Evolutionary conservation across 164 flowering plant genomes (phyloP).

Genomic region (Vitis rupestris): DNA sequence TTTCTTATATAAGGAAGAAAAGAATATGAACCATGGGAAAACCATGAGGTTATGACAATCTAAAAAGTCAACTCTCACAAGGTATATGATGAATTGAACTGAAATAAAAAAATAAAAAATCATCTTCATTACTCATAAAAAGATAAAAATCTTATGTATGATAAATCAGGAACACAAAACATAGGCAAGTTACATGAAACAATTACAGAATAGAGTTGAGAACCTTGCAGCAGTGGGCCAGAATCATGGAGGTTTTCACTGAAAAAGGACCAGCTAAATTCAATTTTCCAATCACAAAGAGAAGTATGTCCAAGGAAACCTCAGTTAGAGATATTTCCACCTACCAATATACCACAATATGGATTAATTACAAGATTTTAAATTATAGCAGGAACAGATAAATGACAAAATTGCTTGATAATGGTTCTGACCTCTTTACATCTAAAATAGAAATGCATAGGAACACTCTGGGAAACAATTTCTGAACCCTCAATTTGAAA

Average conservation of each 20-base stretch:
- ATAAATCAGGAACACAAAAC: not conserved
- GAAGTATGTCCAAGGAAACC: constrained; percentile 80
- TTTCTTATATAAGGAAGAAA: no score
- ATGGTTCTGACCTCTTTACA: constrained; percentile 46
- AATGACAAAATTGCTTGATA: not conserved
- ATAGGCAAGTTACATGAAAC: not conserved
- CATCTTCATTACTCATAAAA: no score
- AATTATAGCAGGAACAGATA: not conserved
- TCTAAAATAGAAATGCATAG: constrained; percentile 54
- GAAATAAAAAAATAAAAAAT: no score
- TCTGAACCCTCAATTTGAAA: constrained; percentile 31
- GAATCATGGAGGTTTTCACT: constrained; percentile 54
- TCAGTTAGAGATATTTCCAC: constrained; percentile 58
- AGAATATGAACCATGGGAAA: no score
- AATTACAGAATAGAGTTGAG: constrained; percentile 5
- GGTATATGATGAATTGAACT: no score
- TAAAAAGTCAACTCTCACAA: no score
- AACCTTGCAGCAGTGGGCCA: constrained; percentile 89
- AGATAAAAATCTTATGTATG: no score
- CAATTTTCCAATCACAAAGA: constrained; percentile 70
- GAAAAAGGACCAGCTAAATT: constrained; percentile 86
- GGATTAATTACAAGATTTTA: not conserved
- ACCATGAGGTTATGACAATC: no score
- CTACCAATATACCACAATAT: constrained; percentile 38
- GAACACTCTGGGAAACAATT: constrained; percentile 27